phyloP scores from a whole-genome alignment of 179 eudicot genomes.

The Nepenthes alata region DNA sequence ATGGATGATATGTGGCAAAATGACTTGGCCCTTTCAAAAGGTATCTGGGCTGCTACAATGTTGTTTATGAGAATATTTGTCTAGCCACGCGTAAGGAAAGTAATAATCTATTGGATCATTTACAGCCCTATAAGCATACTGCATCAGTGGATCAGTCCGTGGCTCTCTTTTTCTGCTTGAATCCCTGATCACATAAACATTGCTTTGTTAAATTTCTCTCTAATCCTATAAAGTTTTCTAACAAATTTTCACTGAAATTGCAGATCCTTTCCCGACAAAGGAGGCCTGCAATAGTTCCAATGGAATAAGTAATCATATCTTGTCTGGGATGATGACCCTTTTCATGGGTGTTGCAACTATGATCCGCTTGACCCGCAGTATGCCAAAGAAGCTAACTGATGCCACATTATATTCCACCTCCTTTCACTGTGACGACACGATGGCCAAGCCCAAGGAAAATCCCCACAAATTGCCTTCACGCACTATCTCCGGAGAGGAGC shows the following conservation, averaged over 20 bases:
- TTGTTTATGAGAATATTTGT: not conserved
- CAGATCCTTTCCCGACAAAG: constrained; percentile 24
- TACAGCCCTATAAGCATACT: not conserved
- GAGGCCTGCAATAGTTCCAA: constrained; percentile 29
- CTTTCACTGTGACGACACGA: constrained; percentile 20
- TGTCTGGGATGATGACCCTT: constrained; percentile 67
- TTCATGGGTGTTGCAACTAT: constrained; percentile 79
- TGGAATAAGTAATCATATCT: constrained; percentile 39
- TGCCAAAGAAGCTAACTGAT: constrained; percentile 71
- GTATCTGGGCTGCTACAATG: constrained; percentile 13
- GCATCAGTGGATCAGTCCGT: not conserved
- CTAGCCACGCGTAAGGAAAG: no score
- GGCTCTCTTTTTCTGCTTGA: not conserved
- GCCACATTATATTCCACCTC: constrained; percentile 46
- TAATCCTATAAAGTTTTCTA: no score
- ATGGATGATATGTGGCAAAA: constrained; percentile 31
- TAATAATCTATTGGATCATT: no score
- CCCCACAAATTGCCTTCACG: constrained; percentile 23
- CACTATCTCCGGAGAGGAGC: constrained; percentile 39
- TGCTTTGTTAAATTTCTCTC: no score
- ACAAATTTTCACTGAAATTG: constrained; percentile 1
- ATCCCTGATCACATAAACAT: not conserved
- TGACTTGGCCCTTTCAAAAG: constrained; percentile 30
- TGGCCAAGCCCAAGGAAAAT: constrained; percentile 15
- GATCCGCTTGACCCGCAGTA: constrained; percentile 64